Evolutionary conservation across 148 eudicot species (phyloP).

Genomic region (Vaccinium corymbosum): DNA sequence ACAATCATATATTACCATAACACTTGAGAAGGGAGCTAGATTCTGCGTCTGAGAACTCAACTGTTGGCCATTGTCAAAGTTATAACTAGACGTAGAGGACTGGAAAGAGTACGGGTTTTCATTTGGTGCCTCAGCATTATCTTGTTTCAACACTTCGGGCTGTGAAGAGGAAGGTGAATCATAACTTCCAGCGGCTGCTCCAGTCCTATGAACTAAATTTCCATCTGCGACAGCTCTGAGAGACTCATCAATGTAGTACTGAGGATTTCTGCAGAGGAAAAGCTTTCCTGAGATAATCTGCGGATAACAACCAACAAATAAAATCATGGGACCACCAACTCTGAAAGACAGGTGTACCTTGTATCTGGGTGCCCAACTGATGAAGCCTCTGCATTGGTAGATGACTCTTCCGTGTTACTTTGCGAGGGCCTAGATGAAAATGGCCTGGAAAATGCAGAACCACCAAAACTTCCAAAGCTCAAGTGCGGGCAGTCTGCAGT

Average conservation of each 20-base stretch:
- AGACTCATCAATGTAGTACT: constrained; percentile 73
- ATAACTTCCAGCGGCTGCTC: constrained; percentile 41
- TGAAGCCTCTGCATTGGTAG: constrained; percentile 47
- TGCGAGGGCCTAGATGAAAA: constrained; percentile 41
- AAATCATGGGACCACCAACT: neutral
- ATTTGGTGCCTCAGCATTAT: constrained; percentile 46
- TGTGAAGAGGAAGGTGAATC: constrained; percentile 67
- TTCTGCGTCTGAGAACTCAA: constrained; percentile 72
- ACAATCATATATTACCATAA: constrained; percentile 38
- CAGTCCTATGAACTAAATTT: constrained; percentile 53
- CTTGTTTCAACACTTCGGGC: constrained; percentile 56
- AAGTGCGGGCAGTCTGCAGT: constrained; percentile 73
- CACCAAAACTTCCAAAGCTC: constrained; percentile 73
- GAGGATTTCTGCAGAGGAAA: constrained; percentile 52
- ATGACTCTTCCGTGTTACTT: constrained; percentile 44
- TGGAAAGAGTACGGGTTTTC: constrained; percentile 69
- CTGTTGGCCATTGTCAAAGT: constrained; percentile 65
- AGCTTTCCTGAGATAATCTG: constrained; percentile 7
- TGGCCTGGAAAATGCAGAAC: constrained; percentile 47
- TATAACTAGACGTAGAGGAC: constrained; percentile 60
- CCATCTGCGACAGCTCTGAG: constrained; percentile 57
- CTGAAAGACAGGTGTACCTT: constrained; percentile 40
- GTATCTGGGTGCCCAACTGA: constrained; percentile 49
- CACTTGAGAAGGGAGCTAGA: constrained; percentile 54
- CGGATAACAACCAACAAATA: neutral